Evolutionary conservation across 2,329 filamentous ascomycete genomes (phyloP).

Genomic region (Arthroderma uncinatum): DNA sequence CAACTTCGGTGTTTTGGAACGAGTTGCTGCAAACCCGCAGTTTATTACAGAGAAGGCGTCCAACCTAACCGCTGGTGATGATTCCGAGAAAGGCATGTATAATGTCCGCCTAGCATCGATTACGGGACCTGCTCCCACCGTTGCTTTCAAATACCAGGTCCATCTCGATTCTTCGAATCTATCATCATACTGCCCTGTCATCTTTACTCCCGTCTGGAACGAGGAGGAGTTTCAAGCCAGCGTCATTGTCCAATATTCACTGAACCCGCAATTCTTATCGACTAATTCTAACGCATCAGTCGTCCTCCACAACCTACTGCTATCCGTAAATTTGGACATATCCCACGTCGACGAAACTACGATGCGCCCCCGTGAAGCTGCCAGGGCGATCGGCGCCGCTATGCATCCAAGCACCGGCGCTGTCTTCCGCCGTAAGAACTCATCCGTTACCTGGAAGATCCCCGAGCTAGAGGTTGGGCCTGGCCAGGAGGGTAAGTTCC

Average conservation of each 20-base stretch:
- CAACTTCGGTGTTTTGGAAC: slow-evolving; percentile 78
- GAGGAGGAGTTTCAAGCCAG: slow-evolving; percentile 75
- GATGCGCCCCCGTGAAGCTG: slow-evolving; percentile 34
- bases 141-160: slow-evolving; percentile 88
- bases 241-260: slow-evolving; percentile 69
- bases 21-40: slow-evolving; percentile 84
- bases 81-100: slow-evolving; percentile 63
- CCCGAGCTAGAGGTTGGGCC: slow-evolving; percentile 43
- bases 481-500: slow-evolving; percentile 56
- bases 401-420: slow-evolving; percentile 39
- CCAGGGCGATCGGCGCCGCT: slow-evolving; percentile 32
- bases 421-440: slow-evolving; percentile 36
- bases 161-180: slow-evolving; percentile 53
- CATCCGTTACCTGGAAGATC: slow-evolving; percentile 37
- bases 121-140: slow-evolving; percentile 50
- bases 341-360: slow-evolving; percentile 35
- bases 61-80: slow-evolving; percentile 29
- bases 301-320: slow-evolving; percentile 63
- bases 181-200: slow-evolving; percentile 56
- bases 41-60: slow-evolving; percentile 60
- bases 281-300: slow-evolving; percentile 37
- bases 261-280: slow-evolving; percentile 59
- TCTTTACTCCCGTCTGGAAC: slow-evolving; percentile 70
- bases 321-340: slow-evolving; percentile 44
- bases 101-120: slow-evolving; percentile 62